These are phyloP conservation scores for Beauveria brongniartii DNA, from an alignment of 2,329 filamentous ascomycete species.

Conservation along the genomic window DNA sequence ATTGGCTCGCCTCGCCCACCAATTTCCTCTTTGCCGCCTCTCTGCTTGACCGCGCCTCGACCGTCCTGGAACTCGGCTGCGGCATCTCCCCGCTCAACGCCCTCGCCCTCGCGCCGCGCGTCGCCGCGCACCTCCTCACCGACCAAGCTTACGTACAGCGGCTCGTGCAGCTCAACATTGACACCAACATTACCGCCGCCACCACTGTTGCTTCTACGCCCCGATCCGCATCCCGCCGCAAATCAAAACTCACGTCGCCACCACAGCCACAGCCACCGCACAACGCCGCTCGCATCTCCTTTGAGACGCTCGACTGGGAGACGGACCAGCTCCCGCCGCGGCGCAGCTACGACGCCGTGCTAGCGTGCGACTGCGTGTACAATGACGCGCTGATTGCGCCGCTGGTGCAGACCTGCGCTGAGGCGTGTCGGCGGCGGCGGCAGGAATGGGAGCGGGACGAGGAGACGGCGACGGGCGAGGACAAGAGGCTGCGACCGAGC, in stretches of 20 bases:
- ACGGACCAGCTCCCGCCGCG: slow-evolving; percentile 44
- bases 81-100: slow-evolving; percentile 78
- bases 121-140: slow-evolving; percentile 66
- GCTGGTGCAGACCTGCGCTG: slow-evolving; percentile 72
- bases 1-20: slow-evolving; percentile 60
- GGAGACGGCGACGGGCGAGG: slow-evolving; percentile 1
- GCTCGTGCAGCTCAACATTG: slow-evolving; percentile 68
- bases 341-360: slow-evolving; percentile 58
- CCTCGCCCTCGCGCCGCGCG: slow-evolving; percentile 52
- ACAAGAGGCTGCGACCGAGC: background rate
- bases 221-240: background rate
- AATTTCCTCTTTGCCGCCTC: slow-evolving; percentile 51
- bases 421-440: slow-evolving; percentile 57
- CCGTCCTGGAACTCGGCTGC: slow-evolving; percentile 76
- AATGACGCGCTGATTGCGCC: slow-evolving; percentile 80
- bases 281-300: slow-evolving; percentile 32
- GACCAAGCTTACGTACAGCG: slow-evolving; percentile 82
- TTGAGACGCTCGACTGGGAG: slow-evolving; percentile 78
- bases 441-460: slow-evolving; percentile 7
- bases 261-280: background rate
- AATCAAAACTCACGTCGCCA: background rate
- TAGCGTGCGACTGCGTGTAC: slow-evolving; percentile 93
- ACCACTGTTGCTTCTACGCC: background rate
- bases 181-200: slow-evolving; percentile 40
- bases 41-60: slow-evolving; percentile 46